phyloP scores from a whole-genome alignment of 2,329 filamentous ascomycete species.

The Waltergamsia citrina region DNA sequence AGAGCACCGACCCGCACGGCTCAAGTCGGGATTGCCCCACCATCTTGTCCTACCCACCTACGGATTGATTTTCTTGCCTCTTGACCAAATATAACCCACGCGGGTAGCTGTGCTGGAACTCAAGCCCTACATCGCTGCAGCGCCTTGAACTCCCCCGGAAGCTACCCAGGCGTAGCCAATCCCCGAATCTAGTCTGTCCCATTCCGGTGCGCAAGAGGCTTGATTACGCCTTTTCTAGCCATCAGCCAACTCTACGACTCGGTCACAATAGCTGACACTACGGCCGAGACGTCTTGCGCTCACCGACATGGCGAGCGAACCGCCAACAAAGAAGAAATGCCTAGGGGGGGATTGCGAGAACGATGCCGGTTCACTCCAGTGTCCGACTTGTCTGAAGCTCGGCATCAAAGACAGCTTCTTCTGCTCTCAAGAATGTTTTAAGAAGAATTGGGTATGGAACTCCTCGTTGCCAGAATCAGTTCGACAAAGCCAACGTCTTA shows the following conservation, averaged over 20 bases:
- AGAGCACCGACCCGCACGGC: no score
- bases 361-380: constrained; percentile 78
- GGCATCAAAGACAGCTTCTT: constrained; percentile 87
- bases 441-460: constrained; percentile 83
- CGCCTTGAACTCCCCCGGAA: no score
- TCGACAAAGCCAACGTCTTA: not conserved
- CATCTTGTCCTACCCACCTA: no score
- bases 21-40: no score
- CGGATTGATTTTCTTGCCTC: no score
- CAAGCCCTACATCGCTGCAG: no score
- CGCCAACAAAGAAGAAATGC: constrained; percentile 58
- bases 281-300: not conserved
- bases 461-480: not conserved
- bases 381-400: constrained; percentile 88
- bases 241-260: no score
- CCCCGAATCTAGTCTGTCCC: not conserved
- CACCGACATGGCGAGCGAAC: constrained; percentile 36
- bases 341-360: constrained; percentile 77
- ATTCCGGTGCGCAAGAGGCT: no score
- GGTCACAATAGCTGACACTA: not conserved
- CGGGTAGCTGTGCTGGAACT: no score
- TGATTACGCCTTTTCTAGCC: not conserved
- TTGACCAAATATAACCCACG: no score
- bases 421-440: constrained; percentile 98
- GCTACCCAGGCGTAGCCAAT: no score